phyloP scores from a whole-genome alignment of 352 stramenopile species.

The Globisporangium spinosum region DNA sequence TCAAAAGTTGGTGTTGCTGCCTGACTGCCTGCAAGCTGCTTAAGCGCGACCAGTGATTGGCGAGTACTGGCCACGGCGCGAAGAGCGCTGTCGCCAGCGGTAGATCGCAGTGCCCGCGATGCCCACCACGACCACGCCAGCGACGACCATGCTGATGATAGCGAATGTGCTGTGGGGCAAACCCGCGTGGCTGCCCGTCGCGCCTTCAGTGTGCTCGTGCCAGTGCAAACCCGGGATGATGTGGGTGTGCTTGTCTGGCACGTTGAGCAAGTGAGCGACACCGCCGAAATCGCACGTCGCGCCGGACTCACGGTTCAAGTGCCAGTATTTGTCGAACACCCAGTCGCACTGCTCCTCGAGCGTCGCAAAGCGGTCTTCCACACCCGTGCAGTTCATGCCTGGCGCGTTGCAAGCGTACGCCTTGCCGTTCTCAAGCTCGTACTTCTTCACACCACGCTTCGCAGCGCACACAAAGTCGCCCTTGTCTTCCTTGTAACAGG shows the following conservation, averaged over 20 bases:
- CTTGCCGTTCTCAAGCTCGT: constrained; percentile 51
- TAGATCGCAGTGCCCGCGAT: constrained; percentile 13
- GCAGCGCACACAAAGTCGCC: constrained; percentile 64
- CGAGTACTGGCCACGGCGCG: constrained; percentile 41
- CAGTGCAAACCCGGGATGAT: not conserved
- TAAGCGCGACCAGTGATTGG: constrained; percentile 37
- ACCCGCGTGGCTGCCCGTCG: not conserved
- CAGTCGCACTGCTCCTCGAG: constrained; percentile 64
- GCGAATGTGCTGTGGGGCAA: not conserved
- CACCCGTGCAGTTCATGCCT: constrained; percentile 47
- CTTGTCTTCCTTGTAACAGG: constrained; percentile 66
- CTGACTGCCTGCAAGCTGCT: not conserved
- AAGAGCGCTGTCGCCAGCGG: constrained; percentile 23
- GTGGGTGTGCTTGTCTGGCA: constrained; percentile 8
- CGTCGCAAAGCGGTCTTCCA: constrained; percentile 41
- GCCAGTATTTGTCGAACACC: constrained; percentile 77
- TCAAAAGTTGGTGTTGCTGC: not conserved
- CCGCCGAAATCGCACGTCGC: constrained; percentile 76
- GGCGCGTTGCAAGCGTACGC: constrained; percentile 52
- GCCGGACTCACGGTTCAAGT: constrained; percentile 51
- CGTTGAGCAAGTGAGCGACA: constrained; percentile 47
- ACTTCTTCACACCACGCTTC: constrained; percentile 60
- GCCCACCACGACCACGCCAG: constrained; percentile 17
- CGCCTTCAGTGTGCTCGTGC: not conserved
- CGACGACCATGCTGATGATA: constrained; percentile 20